phyloP scores from a whole-genome alignment of 768 basidiomycete genomes.

The Butyriboletus loyo region DNA sequence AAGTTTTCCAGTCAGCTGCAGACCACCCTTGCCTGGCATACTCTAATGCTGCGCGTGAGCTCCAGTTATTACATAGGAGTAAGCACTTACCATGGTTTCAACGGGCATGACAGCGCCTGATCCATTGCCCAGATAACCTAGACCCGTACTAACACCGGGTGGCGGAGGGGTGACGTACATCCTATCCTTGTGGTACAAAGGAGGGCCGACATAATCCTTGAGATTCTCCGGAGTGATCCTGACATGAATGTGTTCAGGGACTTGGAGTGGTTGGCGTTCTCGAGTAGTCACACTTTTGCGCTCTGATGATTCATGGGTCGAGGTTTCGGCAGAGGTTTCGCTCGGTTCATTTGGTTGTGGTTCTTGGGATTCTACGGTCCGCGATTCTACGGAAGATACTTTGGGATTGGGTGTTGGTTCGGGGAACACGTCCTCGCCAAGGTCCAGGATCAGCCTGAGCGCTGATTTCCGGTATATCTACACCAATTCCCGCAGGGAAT shows the following conservation, averaged over 20 bases:
- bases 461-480: slow-evolving; percentile 98
- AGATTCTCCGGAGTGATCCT: slow-evolving; percentile 82
- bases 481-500: neutral
- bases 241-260: slow-evolving; percentile 78
- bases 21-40: slow-evolving; percentile 93
- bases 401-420: slow-evolving; percentile 48
- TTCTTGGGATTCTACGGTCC: slow-evolving; percentile 52
- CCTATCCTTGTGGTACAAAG: slow-evolving; percentile 91
- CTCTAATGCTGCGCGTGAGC: slow-evolving; percentile 43
- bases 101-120: slow-evolving; percentile 97
- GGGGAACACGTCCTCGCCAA: slow-evolving; percentile 83
- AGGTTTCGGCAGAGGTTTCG: slow-evolving; percentile 13
- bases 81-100: slow-evolving; percentile 75
- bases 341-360: slow-evolving; percentile 40
- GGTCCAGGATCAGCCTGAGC: slow-evolving; percentile 82
- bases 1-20: slow-evolving; percentile 94
- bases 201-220: slow-evolving; percentile 96
- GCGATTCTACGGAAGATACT: slow-evolving; percentile 17
- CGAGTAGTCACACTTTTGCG: slow-evolving; percentile 67
- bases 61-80: neutral
- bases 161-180: slow-evolving; percentile 82
- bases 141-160: slow-evolving; percentile 89
- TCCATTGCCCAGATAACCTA: slow-evolving; percentile 96
- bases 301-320: slow-evolving; percentile 30
- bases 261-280: slow-evolving; percentile 72